Conservation (phyloP, 2,329 filamentous ascomycete genomes). For the Diaporthe destruens region DNA sequence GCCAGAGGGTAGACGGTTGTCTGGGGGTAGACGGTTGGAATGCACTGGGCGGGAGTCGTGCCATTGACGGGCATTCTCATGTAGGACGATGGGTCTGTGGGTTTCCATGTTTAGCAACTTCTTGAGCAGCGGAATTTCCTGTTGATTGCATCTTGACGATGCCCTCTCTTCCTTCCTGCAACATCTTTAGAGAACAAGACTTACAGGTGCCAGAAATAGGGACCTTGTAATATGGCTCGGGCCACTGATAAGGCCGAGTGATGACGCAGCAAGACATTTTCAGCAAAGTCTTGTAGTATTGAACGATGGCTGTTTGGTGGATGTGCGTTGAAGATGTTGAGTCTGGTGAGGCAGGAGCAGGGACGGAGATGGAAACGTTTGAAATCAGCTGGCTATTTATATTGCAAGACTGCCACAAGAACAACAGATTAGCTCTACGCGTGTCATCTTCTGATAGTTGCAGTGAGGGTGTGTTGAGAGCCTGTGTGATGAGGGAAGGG, state of each 20-base stretch:
- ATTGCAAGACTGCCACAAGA: neutral
- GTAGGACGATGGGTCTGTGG: neutral
- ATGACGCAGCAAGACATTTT: conserved; percentile 20
- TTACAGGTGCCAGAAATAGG: conserved; percentile 27
- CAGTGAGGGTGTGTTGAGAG: neutral
- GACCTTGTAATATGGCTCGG: conserved; percentile 33
- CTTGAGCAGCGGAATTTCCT: neutral
- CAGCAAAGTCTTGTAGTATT: neutral
- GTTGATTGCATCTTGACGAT: accelerated
- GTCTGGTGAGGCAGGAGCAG: neutral
- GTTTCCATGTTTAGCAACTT: neutral
- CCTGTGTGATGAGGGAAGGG: neutral
- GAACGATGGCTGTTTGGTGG: neutral
- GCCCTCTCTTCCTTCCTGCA: neutral
- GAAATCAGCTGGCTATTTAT: neutral
- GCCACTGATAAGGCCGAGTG: conserved; percentile 16
- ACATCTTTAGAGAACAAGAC: neutral
- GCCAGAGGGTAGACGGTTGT: too few species aligned
- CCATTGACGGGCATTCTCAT: conserved; percentile 33
- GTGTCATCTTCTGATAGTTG: neutral
- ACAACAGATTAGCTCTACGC: neutral
- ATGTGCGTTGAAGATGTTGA: neutral
- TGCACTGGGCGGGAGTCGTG: conserved; percentile 12
- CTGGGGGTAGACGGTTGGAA: neutral
- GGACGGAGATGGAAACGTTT: too few species aligned